Base-by-base conservation (phyloP, 2,329 filamentous ascomycete genomes). In the Penicillium thymicola region DNA sequence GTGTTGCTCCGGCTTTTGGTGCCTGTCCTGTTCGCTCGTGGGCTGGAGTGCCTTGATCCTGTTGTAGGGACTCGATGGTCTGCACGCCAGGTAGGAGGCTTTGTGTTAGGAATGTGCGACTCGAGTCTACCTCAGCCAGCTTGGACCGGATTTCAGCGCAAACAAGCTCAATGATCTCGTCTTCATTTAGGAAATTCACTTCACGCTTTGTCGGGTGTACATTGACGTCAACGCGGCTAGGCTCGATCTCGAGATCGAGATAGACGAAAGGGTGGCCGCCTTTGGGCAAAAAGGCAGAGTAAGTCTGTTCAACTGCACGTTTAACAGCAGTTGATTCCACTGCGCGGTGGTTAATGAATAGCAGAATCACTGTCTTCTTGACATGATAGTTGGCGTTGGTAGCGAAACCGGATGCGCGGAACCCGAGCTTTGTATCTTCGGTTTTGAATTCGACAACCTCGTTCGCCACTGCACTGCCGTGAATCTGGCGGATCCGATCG, bases 141-240 rank as follows among this genome's bases (percentile, higher is more conserved):
- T 88, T 88, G 9, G 84, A 81, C 51, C 89, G 84, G 23, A 99
- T 89, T 51, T 89, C 84, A 59, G 87, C 85, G 75, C 92, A 97
- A 5, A 99, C 86, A 14, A 85, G 83, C 61, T 94, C 89, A 45
- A 94, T 89, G 44, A 99, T 96, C 65, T 99, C 94, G 61, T 99
- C 94, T 71, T 99, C 94, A 59, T 97, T 96, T 23, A 99, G 81
- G 66, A 99, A 97, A 68, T 97, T 94, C 21, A 99, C 94, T 70
- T 99, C 93, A 49, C 91, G 83, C 73, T 99, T 99, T 0, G 94
- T 99, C 0, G 94, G 94, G 72, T 99, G 94, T 0, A 99, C 89
- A 65, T 99, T 99, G 69, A 99, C 95, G 72, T 99, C 94, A 4
- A 99, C 91, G 51, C 93, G 83, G 27, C 89, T 85, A 1, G 94